A percentile compares a stretch with the other conserved stretches of the same genome.
Evolutionary conservation across 257 asterid species (phyloP).

Genomic region (Eustoma russellianum): DNA sequence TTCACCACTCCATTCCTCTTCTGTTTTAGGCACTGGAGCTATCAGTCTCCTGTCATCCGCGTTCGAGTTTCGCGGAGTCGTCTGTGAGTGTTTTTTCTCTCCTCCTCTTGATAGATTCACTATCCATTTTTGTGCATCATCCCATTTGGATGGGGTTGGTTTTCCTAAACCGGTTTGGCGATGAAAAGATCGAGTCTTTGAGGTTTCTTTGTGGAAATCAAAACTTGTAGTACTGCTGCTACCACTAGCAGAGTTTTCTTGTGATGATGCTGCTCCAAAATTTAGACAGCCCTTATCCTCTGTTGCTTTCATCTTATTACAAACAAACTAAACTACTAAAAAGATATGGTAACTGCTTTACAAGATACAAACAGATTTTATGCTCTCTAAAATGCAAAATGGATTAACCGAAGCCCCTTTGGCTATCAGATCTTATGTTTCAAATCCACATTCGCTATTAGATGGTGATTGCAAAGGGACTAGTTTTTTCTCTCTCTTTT

Average conservation of each 20-base stretch:
- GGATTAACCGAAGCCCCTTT: background rate
- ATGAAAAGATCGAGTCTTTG: constrained; percentile 38
- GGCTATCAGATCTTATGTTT: constrained; percentile 3
- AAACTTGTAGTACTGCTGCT: constrained; percentile 22
- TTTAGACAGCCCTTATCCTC: constrained; percentile 75
- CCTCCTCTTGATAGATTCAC: constrained; percentile 75
- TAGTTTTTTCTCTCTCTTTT: too few relatives aligned
- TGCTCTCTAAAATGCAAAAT: background rate
- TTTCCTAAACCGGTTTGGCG: constrained; percentile 58
- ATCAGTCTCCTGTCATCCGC: constrained; percentile 85
- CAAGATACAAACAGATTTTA: too few relatives aligned
- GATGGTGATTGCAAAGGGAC: background rate
- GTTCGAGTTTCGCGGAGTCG: constrained; percentile 77
- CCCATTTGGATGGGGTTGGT: constrained; percentile 95
- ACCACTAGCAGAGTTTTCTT: constrained; percentile 30
- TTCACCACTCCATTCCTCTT: constrained; percentile 40
- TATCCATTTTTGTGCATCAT: constrained; percentile 95
- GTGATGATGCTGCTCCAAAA: constrained; percentile 31
- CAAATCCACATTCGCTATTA: background rate
- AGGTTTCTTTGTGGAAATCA: constrained; percentile 53
- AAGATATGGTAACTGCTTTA: too few relatives aligned
- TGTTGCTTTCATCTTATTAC: constrained; percentile 43
- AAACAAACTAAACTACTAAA: too few relatives aligned
- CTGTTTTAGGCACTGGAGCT: constrained; percentile 46
- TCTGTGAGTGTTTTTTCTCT: constrained; percentile 39